Percentiles rank a stretch among this genome's conserved stretches.
Evolutionary conservation across 257 asterid species (phyloP).

Genomic region (Paraleonurus japonicus): DNA sequence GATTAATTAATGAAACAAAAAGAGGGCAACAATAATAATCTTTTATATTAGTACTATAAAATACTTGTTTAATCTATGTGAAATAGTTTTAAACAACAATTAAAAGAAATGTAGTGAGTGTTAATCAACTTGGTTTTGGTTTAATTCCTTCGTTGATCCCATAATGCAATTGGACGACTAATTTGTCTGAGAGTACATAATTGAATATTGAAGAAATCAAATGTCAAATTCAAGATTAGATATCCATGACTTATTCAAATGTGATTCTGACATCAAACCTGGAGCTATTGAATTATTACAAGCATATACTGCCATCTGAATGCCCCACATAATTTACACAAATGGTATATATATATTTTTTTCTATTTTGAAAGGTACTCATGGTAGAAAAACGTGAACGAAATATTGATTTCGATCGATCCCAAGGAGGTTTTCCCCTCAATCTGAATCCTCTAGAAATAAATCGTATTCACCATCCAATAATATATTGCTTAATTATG

Average conservation of each 20-base stretch:
- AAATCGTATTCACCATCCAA: not conserved
- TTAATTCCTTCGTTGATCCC: not conserved
- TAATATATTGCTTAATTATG: no score
- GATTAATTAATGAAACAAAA: no score
- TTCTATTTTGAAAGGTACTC: no score
- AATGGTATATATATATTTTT: no score
- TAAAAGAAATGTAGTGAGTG: not conserved
- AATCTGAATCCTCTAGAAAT: no score
- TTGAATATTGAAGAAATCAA: not conserved
- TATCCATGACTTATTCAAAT: not conserved
- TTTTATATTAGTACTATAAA: no score
- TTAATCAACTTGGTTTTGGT: not conserved
- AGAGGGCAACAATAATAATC: no score
- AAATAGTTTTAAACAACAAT: not conserved
- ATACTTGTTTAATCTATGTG: no score
- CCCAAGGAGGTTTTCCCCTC: not conserved
- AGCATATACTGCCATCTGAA: not conserved
- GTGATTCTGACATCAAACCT: not conserved
- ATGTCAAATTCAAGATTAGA: conserved; percentile 5
- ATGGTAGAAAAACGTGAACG: not conserved
- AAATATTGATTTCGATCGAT: not conserved
- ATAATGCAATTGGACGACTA: not conserved
- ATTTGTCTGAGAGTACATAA: not conserved
- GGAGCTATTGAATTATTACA: not conserved
- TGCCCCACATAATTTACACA: not conserved